Conservation (phyloP, 2,329 filamentous ascomycete genomes). For the Waltergamsia citrina region DNA sequence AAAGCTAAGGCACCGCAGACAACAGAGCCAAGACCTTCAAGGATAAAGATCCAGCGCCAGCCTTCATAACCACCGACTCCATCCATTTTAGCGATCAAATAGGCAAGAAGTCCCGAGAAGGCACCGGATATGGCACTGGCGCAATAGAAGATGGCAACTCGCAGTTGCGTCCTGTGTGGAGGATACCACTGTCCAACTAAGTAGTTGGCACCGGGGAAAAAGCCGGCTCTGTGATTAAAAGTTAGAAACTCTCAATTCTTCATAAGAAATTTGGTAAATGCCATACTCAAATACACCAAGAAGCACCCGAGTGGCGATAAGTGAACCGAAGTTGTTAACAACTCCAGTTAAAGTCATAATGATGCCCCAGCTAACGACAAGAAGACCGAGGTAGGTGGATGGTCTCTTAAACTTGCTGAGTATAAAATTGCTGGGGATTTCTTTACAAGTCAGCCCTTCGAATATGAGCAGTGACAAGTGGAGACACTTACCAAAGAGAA, state of each 20-base stretch:
- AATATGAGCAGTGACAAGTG: no score
- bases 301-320: constrained; percentile 42
- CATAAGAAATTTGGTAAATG: no score
- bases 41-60: constrained; percentile 16
- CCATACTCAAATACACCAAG: constrained; percentile 49
- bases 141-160: constrained; percentile 69
- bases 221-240: no score
- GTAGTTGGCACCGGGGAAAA: constrained; percentile 55
- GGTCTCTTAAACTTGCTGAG: constrained; percentile 52
- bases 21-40: constrained; percentile 17
- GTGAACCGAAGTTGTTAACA: constrained; percentile 35
- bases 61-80: constrained; percentile 49
- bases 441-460: constrained; percentile 37
- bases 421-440: constrained; percentile 53
- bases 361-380: constrained; percentile 42
- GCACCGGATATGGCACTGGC: constrained; percentile 72
- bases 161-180: constrained; percentile 40
- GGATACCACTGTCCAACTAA: constrained; percentile 51
- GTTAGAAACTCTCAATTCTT: no score
- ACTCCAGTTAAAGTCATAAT: constrained; percentile 43
- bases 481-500: no score
- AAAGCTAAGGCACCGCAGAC: constrained; percentile 31
- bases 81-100: constrained; percentile 60
- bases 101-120: constrained; percentile 64
- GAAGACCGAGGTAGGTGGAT: constrained; percentile 52